Percentiles rank a stretch among this genome's conserved stretches.
phyloP scores from a whole-genome alignment of 2,329 filamentous ascomycete genomes.

The Trichoderma atroviride region DNA sequence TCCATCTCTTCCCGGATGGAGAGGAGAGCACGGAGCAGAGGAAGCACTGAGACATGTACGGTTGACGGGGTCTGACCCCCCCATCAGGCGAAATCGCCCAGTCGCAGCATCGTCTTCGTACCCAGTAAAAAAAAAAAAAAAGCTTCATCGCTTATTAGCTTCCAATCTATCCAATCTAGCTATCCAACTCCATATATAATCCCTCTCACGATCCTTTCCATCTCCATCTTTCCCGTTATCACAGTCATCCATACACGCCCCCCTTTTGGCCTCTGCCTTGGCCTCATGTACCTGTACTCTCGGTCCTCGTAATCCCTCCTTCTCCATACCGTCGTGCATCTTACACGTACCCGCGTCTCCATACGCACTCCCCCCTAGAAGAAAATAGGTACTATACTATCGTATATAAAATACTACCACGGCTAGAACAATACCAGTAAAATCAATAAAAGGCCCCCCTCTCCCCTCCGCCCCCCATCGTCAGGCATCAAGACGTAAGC shows the following conservation, averaged over 20 bases:
- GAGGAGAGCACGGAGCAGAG: constrained; percentile 3
- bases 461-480: neutral
- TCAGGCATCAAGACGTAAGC: constrained; percentile 25
- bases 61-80: neutral
- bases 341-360: neutral
- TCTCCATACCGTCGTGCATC: constrained; percentile 14
- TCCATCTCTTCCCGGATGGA: constrained; percentile 4
- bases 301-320: neutral
- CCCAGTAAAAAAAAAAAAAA: neutral
- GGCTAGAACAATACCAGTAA: neutral
- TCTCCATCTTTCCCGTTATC: neutral
- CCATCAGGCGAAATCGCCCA: neutral
- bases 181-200: neutral
- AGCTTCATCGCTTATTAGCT: constrained; percentile 12
- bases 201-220: neutral
- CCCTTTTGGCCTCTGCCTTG: neutral
- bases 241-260: constrained; percentile 3
- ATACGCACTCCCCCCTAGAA: neutral
- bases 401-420: neutral
- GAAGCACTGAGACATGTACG: neutral
- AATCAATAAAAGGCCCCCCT: neutral
- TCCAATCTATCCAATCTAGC: neutral
- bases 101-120: neutral
- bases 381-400: neutral
- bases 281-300: neutral